Evolutionary conservation across 2,329 filamentous ascomycete genomes (phyloP).

Genomic region (Exophiala sp.): DNA sequence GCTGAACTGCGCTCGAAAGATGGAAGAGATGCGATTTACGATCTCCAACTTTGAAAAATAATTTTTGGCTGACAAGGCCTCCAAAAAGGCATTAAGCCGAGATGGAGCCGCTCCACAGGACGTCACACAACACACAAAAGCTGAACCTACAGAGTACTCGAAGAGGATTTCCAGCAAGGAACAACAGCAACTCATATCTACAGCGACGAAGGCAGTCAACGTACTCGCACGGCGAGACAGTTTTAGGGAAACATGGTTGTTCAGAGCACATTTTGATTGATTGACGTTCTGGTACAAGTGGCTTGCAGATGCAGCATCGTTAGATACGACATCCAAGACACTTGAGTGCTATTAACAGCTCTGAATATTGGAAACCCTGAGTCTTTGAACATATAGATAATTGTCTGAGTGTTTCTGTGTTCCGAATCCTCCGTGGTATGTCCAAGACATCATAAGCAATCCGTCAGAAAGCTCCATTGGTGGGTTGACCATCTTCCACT

Average conservation of each 20-base stretch:
- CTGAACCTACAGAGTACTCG: not conserved
- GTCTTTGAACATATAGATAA: constrained; percentile 11
- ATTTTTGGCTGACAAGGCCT: constrained; percentile 1
- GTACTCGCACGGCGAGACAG: too few relatives aligned
- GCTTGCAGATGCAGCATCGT: not conserved
- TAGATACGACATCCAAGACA: not conserved
- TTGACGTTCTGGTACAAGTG: constrained; percentile 3
- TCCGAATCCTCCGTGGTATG: constrained; percentile 9
- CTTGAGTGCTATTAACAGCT: constrained; percentile 11
- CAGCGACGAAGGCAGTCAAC: too few relatives aligned
- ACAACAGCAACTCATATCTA: not conserved
- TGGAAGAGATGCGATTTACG: not conserved
- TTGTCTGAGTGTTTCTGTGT: constrained; percentile 11
- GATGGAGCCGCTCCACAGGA: not conserved
- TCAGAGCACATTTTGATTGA: constrained; percentile 11
- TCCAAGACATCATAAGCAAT: constrained; percentile 27
- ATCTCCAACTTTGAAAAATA: constrained; percentile 11
- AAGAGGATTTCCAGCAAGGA: not conserved
- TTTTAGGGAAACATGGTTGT: not conserved
- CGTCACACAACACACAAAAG: not conserved
- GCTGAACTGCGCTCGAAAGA: not conserved
- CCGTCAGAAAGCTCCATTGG: constrained; percentile 26
- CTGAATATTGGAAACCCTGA: constrained; percentile 17
- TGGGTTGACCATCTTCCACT: constrained; percentile 26
- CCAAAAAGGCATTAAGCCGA: not conserved